Evolutionary conservation across 2,329 filamentous ascomycete species (phyloP).

Genomic region (Pseudogymnoascus sp.): DNA sequence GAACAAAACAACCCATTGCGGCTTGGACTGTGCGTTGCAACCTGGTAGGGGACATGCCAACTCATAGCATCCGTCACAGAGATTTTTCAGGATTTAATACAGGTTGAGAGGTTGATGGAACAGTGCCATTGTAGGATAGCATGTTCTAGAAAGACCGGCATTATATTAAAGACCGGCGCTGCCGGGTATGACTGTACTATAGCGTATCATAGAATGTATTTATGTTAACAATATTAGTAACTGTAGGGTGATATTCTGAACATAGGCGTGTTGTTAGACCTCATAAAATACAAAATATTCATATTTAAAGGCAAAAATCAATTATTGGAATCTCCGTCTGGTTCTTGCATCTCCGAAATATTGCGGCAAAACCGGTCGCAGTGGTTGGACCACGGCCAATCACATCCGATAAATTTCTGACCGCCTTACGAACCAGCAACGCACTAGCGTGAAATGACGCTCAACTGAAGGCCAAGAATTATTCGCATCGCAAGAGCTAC

Average conservation of each 20-base stretch:
- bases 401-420: background rate
- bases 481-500: slow-evolving; percentile 4
- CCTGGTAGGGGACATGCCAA: background rate
- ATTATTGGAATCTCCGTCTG: background rate
- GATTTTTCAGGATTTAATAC: background rate
- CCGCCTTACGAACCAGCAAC: slow-evolving; percentile 2
- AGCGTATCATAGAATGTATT: background rate
- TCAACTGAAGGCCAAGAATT: slow-evolving; percentile 9
- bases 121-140: background rate
- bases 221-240: background rate
- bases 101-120: background rate
- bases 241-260: background rate
- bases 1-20: background rate
- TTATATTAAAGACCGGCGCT: background rate
- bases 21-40: background rate
- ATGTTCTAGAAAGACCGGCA: background rate
- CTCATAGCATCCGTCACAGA: background rate
- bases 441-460: slow-evolving; percentile 8
- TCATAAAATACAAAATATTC: background rate
- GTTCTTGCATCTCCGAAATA: background rate
- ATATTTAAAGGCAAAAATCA: background rate
- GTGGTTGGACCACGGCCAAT: background rate
- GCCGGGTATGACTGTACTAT: slow-evolving; percentile 6
- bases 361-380: slow-evolving; percentile 1
- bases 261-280: background rate